Evolutionary conservation across 495 filamentous ascomycete species (phyloP), one percentile per base, ranked within the genome.

Genomic region (Podospora pseudopauciseta): DNA sequence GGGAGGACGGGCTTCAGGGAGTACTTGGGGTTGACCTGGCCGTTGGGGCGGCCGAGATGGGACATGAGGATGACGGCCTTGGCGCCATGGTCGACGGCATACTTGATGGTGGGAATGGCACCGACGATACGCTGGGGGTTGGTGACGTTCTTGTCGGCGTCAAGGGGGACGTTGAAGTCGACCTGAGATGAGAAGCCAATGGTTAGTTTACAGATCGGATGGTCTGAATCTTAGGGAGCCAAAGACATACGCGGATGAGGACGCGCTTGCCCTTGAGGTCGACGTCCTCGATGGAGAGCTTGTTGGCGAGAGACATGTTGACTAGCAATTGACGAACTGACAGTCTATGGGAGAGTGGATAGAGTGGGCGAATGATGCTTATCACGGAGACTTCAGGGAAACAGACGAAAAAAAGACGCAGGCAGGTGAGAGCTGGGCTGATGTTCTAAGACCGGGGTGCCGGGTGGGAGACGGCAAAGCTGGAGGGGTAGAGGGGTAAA

Each of bases 131-230:
- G 94, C 82, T 98, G 96, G 80, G 89, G 91, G 86, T 98, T 98
- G 78, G 95, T 97, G 78, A 97, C 86, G n/a, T 94, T 93, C 85
- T 91, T 91, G 69, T 93, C 83, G 70, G 84, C 86, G 77, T 98
- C 92, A 77, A 97, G 92, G 71, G 95, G 95, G 63, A 99, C 95
- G 83, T 99, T 99, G 88, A 99, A 99, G 85, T 99, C 95, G 73
- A 99, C 94, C 94, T 97, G 55, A 23, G 23, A 57, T 56, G 19
- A 70, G 65, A 64, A 61, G 13, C 13, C 56, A 54, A 11, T 53
- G n/a, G 0, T 23, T 23, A 62, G 39, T 11, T 11, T 49, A 49
- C 15, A 16, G 5, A 11, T 13, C 23, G 23, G 23, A 49, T 16
- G 39, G 39, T 0, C 30, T 2, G 39, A 2, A 49, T 49, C 9